phyloP scores from a whole-genome alignment of 1,139 yeast genomes.

The Lodderomyces pseudojiufengensis region DNA sequence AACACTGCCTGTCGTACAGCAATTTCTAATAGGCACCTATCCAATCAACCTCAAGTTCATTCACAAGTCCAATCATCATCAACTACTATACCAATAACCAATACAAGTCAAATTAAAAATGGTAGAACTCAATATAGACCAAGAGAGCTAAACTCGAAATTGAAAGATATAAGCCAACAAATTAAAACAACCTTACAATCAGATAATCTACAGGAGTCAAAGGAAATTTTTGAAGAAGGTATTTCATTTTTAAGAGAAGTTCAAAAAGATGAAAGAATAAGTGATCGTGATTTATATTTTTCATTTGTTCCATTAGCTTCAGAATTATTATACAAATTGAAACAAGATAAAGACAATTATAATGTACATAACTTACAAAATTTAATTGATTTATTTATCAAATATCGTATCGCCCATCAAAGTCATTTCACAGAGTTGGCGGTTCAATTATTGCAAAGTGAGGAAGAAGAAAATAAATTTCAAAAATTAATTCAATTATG shows the following conservation, averaged over 20 bases:
- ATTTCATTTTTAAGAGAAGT: conserved; percentile 37
- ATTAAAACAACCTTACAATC: conserved; percentile 23
- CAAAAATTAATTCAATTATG: conserved; percentile 29
- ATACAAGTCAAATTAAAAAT: conserved; percentile 1
- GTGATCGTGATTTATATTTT: conserved; percentile 21
- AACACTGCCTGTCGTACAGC: neutral
- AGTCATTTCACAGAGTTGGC: conserved; percentile 31
- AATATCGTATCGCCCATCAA: conserved; percentile 30
- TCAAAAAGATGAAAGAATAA: conserved; percentile 31
- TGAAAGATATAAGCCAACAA: conserved; percentile 35
- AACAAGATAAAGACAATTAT: conserved; percentile 6
- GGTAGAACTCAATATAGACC: neutral
- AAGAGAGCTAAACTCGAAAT: conserved; percentile 19
- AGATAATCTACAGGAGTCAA: conserved; percentile 26
- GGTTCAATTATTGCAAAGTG: conserved; percentile 17
- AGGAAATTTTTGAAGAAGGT: conserved; percentile 43
- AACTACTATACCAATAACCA: conserved; percentile 5
- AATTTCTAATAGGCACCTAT: neutral
- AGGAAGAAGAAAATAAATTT: conserved; percentile 11
- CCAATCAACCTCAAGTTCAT: conserved; percentile 6
- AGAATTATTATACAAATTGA: conserved; percentile 21
- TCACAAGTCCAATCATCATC: conserved; percentile 1
- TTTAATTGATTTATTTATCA: conserved; percentile 26
- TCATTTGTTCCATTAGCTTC: conserved; percentile 27
- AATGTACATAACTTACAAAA: conserved; percentile 14